Evolutionary conservation across 805 yeast species (phyloP).

Genomic region (Wickerhamomyces chambardii): DNA sequence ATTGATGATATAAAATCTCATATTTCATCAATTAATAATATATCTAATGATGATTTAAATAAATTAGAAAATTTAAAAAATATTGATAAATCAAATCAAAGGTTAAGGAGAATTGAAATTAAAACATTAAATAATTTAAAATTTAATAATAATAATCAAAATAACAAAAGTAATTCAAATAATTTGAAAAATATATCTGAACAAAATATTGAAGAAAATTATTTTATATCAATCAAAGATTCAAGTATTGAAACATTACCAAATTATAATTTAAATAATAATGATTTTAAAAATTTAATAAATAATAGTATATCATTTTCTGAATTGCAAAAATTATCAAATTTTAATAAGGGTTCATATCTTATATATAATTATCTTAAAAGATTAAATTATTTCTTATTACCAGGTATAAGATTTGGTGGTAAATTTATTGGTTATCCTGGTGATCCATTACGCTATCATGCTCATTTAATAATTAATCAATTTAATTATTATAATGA

Average conservation of each 20-base stretch:
- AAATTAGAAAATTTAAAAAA: constrained; percentile 4
- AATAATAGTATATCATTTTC: neutral
- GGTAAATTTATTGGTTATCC: constrained; percentile 87
- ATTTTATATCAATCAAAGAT: constrained; percentile 9
- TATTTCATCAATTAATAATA: constrained; percentile 2
- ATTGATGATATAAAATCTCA: constrained; percentile 32
- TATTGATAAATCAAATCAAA: constrained; percentile 1
- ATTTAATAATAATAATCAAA: neutral
- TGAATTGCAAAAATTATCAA: neutral
- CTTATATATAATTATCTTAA: constrained; percentile 7
- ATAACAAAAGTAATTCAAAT: too few relatives aligned
- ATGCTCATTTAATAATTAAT: constrained; percentile 73
- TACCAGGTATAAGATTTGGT: constrained; percentile 91
- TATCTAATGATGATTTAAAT: constrained; percentile 8
- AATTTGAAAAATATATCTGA: constrained; percentile 1
- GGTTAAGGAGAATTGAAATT: constrained; percentile 3
- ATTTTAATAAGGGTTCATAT: constrained; percentile 1
- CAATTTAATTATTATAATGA: constrained; percentile 33
- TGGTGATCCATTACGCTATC: constrained; percentile 88
- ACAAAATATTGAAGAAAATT: constrained; percentile 5
- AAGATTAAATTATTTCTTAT: constrained; percentile 38
- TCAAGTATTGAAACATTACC: constrained; percentile 2
- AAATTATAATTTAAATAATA: constrained; percentile 6
- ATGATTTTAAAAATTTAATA: constrained; percentile 2
- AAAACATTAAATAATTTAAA: neutral